Evolutionary conservation across 2,329 filamentous ascomycete genomes (phyloP), one percentile per base, ranked within the genome.

Genomic region (Cercospora zeae-maydis): DNA sequence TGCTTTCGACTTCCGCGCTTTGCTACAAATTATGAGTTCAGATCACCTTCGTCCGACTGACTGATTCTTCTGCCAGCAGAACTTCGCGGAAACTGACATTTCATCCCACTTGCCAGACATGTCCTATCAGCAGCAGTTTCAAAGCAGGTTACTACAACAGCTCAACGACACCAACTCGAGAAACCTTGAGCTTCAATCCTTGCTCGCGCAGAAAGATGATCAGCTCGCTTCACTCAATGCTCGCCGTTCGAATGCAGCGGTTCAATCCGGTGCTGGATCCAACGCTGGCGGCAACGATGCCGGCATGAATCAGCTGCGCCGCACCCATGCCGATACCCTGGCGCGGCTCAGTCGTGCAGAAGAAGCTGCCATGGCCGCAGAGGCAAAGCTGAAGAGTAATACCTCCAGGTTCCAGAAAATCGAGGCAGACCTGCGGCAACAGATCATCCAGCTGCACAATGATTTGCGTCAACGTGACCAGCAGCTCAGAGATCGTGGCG

Each of bases 121-220:
- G 67, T 60, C 67, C 8, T 64, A 63, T 36, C 49, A 58, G 14
- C 66, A 66, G 34, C 62, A 65, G 11, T 69, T 67, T 55, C 49
- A 62, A 27, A 63, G 58, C 19, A 42, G 61, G 24, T 39, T 69
- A n/a, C 59, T 66, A 16, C 59, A 53, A 14, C 66, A 66, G 34
- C 49, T 67, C 54, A 66, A 65, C 47, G 63, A 67, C 0, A 55
- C 57, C 3, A 66, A 65, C 27, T 45, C 53, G 14, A 61, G 59
- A 11, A 67, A 67, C 21, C 56, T 67, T n/a, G 66, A 67, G 33
- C 61, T 67, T 3, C 63, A 67, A 37, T 59, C 63, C 6, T 42
- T 66, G 19, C 60, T 67, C 19, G 67, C 67, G 21, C 62, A 66
- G 47, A 67, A 66, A 37, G 62, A 69, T 24, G 67, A 69, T 51